Evolutionary conservation across 257 asterid genomes (phyloP), one percentile per base, ranked within the genome.

Genomic region (Przewalskia tangutica): DNA sequence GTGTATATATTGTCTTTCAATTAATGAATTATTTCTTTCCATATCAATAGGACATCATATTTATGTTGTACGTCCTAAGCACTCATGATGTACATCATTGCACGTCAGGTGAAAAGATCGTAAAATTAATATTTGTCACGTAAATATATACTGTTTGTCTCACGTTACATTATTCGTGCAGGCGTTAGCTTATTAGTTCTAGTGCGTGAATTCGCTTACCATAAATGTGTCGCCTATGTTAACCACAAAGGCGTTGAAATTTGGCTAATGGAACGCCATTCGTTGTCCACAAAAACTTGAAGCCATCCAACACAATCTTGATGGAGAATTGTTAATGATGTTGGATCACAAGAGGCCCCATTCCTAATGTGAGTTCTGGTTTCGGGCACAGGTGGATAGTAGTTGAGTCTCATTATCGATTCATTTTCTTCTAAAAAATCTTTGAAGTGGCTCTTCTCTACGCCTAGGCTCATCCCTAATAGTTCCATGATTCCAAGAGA

Each of bases 161-260:
- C 42, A 10, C 20, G 32, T 12, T 64, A 27, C 11, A 32, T 32
- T 11, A 59, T 63, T 23, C 4, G 13, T 32, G 0, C 32, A 6
- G 4, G 27, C 70, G 40, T 12, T 62, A 32, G 32, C 62, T 55
- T 60, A 62, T 27, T 62, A 9, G 36, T 23, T 62, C 17, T 62
- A 11, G 40, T 27, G 3, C 70, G 8, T 63, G 1, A 40, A 23
- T 58, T 66, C 10, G 6, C 63, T 64, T 90, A 95, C 98, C 98
- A 91, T 92, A 93, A 95, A 93, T 2, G 99, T 95, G 88, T 95
- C 99, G 10, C 99, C 99, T 18, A 95, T 93, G 93, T 95, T 95
- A 82, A 95, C 96, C 4, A 95, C 98, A 62, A 95, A 93, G 27
- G 97, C 93, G 34, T 87, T 79, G 59, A 77, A 58, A 77, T 88